A percentile compares a stretch with the other conserved stretches of the same genome.
Evolutionary conservation across 2,329 filamentous ascomycete species (phyloP).

Genomic region (Sarocladiaceae sp.): DNA sequence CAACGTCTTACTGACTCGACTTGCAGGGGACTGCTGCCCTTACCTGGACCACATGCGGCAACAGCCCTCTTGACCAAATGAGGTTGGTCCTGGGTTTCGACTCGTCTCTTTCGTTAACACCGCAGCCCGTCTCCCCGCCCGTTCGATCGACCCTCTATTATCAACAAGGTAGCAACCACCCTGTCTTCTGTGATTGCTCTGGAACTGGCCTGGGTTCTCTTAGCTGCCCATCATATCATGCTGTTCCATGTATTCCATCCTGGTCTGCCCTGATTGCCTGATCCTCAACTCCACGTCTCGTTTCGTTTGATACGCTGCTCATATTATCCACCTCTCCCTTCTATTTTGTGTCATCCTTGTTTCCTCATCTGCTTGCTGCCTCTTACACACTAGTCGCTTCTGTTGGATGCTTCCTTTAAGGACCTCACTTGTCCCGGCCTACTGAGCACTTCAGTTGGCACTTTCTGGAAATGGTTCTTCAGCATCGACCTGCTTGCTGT

Average conservation of each 20-base stretch:
- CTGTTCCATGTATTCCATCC: slow-evolving; percentile 6
- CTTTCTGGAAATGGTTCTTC: neutral
- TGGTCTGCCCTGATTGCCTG: slow-evolving; percentile 4
- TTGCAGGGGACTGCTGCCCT: slow-evolving; percentile 6
- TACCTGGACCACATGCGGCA: slow-evolving; percentile 3
- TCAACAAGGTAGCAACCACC: slow-evolving; percentile 20
- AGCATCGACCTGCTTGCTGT: neutral
- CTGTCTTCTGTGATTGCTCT: slow-evolving; percentile 4
- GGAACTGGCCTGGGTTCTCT: neutral
- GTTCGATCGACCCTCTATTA: slow-evolving; percentile 29
- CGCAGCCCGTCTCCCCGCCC: slow-evolving; percentile 27
- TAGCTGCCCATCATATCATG: slow-evolving; percentile 2
- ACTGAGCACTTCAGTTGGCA: neutral
- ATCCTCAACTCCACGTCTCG: slow-evolving; percentile 8
- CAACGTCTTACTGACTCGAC: neutral
- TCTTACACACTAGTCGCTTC: neutral
- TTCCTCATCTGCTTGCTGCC: neutral
- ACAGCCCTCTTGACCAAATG: slow-evolving; percentile 34
- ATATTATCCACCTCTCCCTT: slow-evolving; percentile 8
- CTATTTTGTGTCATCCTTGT: slow-evolving; percentile 3
- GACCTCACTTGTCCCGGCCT: neutral
- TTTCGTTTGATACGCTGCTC: slow-evolving; percentile 9
- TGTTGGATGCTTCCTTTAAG: neutral
- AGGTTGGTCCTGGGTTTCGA: slow-evolving; percentile 38
- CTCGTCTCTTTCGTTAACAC: slow-evolving; percentile 30